Percentiles rank a stretch among this genome's conserved stretches.
These are phyloP conservation scores for Hypoxylon fragiforme DNA, from an alignment of 495 filamentous ascomycete species.

Conservation along the genomic window DNA sequence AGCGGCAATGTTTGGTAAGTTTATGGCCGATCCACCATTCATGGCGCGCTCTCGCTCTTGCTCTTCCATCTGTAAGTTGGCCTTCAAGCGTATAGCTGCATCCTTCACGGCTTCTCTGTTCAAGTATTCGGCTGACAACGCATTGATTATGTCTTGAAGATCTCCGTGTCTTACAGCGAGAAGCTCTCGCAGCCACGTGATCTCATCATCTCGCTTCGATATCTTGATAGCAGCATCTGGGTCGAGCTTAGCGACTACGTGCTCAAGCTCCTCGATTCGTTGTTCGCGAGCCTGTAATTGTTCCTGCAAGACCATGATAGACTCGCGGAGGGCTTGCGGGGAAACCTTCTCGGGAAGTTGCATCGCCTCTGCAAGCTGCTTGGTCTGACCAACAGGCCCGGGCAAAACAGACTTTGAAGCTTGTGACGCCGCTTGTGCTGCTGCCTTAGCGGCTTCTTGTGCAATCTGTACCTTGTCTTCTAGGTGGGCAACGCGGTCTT, in stretches of 20 bases:
- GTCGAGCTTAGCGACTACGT: slow-evolving; percentile 65
- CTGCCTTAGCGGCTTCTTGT: slow-evolving; percentile 85
- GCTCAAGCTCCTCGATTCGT: slow-evolving; percentile 83
- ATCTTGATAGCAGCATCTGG: slow-evolving; percentile 76
- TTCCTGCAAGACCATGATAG: slow-evolving; percentile 92
- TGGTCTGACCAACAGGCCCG: slow-evolving; percentile 45
- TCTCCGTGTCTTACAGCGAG: slow-evolving; percentile 88
- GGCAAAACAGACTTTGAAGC: slow-evolving; percentile 69
- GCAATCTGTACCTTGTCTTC: slow-evolving; percentile 90
- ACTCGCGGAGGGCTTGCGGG: slow-evolving; percentile 90
- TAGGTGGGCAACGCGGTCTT: slow-evolving; percentile 78
- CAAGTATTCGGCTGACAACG: slow-evolving; percentile 71
- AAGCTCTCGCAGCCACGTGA: slow-evolving; percentile 91
- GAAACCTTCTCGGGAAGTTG: slow-evolving; percentile 81
- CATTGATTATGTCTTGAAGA: slow-evolving; percentile 85
- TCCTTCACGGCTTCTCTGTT: slow-evolving; percentile 79
- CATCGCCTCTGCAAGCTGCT: slow-evolving; percentile 52
- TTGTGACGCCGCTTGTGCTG: slow-evolving; percentile 80
- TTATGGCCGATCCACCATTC: slow-evolving; percentile 59
- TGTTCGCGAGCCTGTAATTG: slow-evolving; percentile 93
- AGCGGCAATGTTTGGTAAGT: slow-evolving; percentile 57
- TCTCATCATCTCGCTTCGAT: slow-evolving; percentile 89
- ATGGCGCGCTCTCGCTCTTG: slow-evolving; percentile 78
- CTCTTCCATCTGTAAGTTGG: slow-evolving; percentile 96
- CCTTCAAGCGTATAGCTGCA: slow-evolving; percentile 86